phyloP scores from a whole-genome alignment of 257 asterid species.

The Nicotiana tabacum region DNA sequence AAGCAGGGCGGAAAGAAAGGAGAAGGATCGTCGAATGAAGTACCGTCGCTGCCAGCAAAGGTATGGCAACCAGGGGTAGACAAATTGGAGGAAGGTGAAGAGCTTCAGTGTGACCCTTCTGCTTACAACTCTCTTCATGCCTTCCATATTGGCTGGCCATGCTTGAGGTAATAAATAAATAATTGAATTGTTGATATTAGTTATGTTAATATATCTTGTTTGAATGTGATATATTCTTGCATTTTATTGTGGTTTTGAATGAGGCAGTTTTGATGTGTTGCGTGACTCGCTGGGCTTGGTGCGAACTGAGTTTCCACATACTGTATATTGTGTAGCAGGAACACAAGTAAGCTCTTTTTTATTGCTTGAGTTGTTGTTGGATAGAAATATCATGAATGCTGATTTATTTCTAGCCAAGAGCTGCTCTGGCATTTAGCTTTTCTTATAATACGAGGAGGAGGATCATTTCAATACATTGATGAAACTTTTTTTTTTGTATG shows the following conservation, averaged over 20 bases:
- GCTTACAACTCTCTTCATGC: slow-evolving; percentile 85
- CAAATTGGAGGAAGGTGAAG: slow-evolving; percentile 84
- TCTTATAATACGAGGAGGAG: not conserved
- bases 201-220: not conserved
- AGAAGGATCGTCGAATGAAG: slow-evolving; percentile 51
- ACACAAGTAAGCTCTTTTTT: slow-evolving; percentile 58
- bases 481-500: not conserved
- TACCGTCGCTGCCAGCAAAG: slow-evolving; percentile 45
- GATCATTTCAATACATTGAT: not conserved
- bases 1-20: slow-evolving; percentile 49
- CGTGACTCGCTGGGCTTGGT: slow-evolving; percentile 81
- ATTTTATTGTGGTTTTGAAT: slow-evolving; percentile 13
- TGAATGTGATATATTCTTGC: not conserved
- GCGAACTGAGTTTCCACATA: slow-evolving; percentile 87
- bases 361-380: not conserved
- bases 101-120: slow-evolving; percentile 84
- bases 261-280: slow-evolving; percentile 73
- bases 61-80: slow-evolving; percentile 97
- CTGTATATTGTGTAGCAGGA: slow-evolving; percentile 75
- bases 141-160: slow-evolving; percentile 88
- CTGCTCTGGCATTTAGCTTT: not conserved
- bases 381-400: not conserved
- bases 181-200: not conserved
- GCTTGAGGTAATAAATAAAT: slow-evolving; percentile 51
- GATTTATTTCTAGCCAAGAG: not conserved